Conservation (phyloP, 2,329 filamentous ascomycete genomes). For the Exophiala viscosa region DNA sequence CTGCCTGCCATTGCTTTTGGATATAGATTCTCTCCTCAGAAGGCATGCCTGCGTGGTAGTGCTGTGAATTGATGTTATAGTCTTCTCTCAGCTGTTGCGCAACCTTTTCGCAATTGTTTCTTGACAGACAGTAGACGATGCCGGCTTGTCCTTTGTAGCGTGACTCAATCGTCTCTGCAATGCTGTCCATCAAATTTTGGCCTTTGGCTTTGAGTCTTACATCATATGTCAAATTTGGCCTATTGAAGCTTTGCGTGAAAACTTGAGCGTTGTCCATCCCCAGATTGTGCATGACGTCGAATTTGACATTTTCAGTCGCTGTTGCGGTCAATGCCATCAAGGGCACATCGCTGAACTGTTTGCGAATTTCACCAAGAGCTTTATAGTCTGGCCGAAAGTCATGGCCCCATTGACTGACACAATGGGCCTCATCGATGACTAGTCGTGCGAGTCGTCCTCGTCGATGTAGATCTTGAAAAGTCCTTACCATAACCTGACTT, state of each 20-base stretch:
- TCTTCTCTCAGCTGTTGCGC: conserved; percentile 62
- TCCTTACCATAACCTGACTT: conserved; percentile 64
- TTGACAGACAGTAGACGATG: conserved; percentile 89
- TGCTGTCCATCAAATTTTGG: conserved; percentile 50
- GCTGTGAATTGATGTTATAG: conserved; percentile 66
- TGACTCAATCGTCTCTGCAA: conserved; percentile 59
- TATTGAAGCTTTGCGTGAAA: conserved; percentile 92
- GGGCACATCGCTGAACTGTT: conserved; percentile 71
- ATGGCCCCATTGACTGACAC: conserved; percentile 98
- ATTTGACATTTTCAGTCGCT: conserved; percentile 86
- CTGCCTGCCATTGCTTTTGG: conserved; percentile 78
- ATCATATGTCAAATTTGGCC: conserved; percentile 90
- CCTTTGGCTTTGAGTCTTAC: conserved; percentile 68
- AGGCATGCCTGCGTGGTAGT: conserved; percentile 82
- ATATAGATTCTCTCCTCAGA: conserved; percentile 64
- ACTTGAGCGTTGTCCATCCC: conserved; percentile 72
- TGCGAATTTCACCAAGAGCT: conserved; percentile 69
- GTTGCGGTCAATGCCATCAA: conserved; percentile 95
- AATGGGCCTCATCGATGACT: conserved; percentile 98
- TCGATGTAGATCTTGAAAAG: conserved; percentile 64
- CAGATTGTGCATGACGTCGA: conserved; percentile 90
- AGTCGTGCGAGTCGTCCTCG: conserved; percentile 76
- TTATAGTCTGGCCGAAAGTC: conserved; percentile 98
- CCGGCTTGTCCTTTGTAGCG: conserved; percentile 72
- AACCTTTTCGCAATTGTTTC: conserved; percentile 76